These are phyloP conservation scores for Malassezia globosa DNA, from an alignment of 1,284 basidiomycete species.

Conservation along the genomic window DNA sequence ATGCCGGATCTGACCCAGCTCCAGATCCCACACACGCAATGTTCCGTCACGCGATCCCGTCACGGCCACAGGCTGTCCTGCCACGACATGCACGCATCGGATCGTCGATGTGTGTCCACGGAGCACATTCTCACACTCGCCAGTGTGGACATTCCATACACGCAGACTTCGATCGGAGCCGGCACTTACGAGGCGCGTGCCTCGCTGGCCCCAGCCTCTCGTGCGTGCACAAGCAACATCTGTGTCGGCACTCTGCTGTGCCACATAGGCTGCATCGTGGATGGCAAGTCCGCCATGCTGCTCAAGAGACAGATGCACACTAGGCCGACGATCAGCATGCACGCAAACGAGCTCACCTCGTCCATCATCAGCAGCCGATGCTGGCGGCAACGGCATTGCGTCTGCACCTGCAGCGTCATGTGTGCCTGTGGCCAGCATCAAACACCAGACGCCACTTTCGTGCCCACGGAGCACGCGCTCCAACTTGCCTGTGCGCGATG, in stretches of 20 bases:
- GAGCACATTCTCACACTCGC: conserved; percentile 68
- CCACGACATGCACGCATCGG: conserved; percentile 76
- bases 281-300: conserved; percentile 3
- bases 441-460: conserved; percentile 80
- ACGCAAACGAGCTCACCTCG: neutral
- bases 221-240: conserved; percentile 44
- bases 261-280: conserved; percentile 2
- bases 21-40: conserved; percentile 84
- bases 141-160: conserved; percentile 81
- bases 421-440: conserved; percentile 56
- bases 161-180: conserved; percentile 80
- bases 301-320: conserved; percentile 3
- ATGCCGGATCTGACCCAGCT: conserved; percentile 60
- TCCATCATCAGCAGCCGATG: neutral
- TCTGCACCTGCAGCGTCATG: neutral
- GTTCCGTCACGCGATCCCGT: conserved; percentile 69
- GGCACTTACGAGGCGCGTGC: conserved; percentile 71
- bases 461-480: conserved; percentile 71
- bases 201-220: conserved; percentile 58
- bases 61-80: conserved; percentile 74
- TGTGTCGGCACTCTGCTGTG: neutral
- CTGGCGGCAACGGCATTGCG: neutral
- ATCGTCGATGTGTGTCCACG: conserved; percentile 81
- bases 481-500: conserved; percentile 65
- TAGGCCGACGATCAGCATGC: neutral